A percentile compares a stretch with the other conserved stretches of the same genome.
Conservation (phyloP, 2,329 filamentous ascomycete genomes). For the Zymoseptoria brevis region DNA sequence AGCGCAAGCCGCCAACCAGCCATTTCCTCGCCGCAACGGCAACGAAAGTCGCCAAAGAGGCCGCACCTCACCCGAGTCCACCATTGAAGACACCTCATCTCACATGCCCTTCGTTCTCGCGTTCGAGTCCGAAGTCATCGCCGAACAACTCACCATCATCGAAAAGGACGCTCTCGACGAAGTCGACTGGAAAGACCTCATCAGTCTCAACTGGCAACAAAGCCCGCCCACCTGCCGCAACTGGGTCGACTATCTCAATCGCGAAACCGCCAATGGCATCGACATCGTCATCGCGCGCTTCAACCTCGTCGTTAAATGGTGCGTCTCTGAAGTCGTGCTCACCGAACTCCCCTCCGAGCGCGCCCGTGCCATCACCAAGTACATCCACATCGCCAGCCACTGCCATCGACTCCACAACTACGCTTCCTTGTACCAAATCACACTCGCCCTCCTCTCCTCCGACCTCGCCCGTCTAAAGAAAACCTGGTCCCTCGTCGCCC, state of each 20-base stretch:
- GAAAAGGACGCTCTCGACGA: conserved; percentile 81
- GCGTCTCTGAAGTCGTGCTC: conserved; percentile 68
- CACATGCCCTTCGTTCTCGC: conserved; percentile 75
- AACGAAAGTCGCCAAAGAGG: conserved; percentile 2
- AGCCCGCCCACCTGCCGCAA: conserved; percentile 37
- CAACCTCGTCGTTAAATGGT: conserved; percentile 85
- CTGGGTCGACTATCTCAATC: conserved; percentile 74
- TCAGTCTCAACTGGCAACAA: conserved; percentile 76
- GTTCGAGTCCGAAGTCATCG: conserved; percentile 69
- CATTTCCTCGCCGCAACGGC: conserved; percentile 11
- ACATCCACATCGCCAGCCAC: conserved; percentile 71
- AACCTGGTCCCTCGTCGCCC: conserved; percentile 65
- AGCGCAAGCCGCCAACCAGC: conserved; percentile 14
- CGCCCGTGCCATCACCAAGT: conserved; percentile 69
- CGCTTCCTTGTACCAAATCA: conserved; percentile 73
- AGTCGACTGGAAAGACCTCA: conserved; percentile 80
- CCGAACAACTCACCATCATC: conserved; percentile 76
- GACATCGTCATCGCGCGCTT: conserved; percentile 80
- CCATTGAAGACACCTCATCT: conserved; percentile 16
- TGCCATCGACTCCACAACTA: conserved; percentile 72
- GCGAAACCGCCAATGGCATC: conserved; percentile 50
- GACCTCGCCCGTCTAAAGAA: conserved; percentile 59
- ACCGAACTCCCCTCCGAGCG: conserved; percentile 65
- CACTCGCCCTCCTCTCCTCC: conserved; percentile 66
- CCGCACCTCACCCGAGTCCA: background rate